phyloP scores from a whole-genome alignment of 1,139 yeast species.

The Meyerozyma smithsonii region DNA sequence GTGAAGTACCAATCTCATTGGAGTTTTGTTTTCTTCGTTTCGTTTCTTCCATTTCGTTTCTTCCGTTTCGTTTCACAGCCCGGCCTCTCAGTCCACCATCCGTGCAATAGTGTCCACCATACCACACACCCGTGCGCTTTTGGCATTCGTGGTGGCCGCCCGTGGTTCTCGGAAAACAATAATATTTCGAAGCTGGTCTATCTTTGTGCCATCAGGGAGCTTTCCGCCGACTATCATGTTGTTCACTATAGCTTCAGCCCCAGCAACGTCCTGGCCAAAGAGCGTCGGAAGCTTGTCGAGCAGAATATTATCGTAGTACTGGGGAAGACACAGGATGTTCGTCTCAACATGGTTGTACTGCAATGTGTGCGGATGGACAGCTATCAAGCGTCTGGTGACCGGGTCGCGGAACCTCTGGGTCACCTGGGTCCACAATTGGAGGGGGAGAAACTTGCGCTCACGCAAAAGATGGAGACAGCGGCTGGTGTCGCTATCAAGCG shows the following conservation, averaged over 20 bases:
- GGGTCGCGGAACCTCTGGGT: conserved; percentile 2
- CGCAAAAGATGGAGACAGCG: conserved; percentile 1
- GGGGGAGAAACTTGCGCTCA: conserved; percentile 5
- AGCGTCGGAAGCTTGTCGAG: conserved; percentile 15
- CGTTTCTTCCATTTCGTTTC: not conserved
- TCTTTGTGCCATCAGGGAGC: conserved; percentile 25
- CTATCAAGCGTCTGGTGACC: conserved; percentile 2
- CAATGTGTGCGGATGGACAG: conserved; percentile 2
- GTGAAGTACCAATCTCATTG: no score
- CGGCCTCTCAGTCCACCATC: not conserved
- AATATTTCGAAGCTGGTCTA: conserved; percentile 28
- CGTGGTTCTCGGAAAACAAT: conserved; percentile 11
- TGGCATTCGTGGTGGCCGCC: conserved; percentile 17
- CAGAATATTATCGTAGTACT: conserved; percentile 5
- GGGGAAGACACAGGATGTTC: conserved; percentile 10
- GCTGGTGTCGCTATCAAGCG: not conserved
- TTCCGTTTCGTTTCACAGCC: no score
- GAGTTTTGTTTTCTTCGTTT: no score
- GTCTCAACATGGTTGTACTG: conserved; percentile 8
- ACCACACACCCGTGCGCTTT: conserved; percentile 7
- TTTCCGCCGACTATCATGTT: no score
- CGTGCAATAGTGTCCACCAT: not conserved
- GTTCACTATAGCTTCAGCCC: no score
- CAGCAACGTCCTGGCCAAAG: conserved; percentile 5
- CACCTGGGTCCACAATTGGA: conserved; percentile 4